A percentile compares a stretch with the other conserved stretches of the same genome.
Evolutionary conservation across 73 alveolate species (phyloP).

Genomic region (Halteria grandinella): DNA sequence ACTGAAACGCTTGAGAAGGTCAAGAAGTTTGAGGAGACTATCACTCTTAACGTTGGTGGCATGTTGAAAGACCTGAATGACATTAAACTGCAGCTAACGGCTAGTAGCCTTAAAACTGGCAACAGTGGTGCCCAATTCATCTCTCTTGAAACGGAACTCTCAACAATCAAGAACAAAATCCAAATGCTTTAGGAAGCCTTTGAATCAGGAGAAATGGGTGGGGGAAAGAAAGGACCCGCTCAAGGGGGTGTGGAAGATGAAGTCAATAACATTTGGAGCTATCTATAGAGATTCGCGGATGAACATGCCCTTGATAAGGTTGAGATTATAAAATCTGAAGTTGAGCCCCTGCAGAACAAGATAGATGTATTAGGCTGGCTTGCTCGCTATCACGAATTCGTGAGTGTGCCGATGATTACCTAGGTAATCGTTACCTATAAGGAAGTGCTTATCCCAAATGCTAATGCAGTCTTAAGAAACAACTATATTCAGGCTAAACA

Average conservation of each 20-base stretch:
- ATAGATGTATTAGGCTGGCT: conserved; percentile 37
- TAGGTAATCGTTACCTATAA: conserved; percentile 33
- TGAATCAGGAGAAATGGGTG: not conserved
- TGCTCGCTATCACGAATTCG: conserved; percentile 29
- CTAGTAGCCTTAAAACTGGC: not conserved
- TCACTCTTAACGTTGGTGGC: conserved; percentile 7
- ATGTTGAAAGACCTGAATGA: conserved; percentile 23
- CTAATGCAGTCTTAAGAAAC: conserved; percentile 9
- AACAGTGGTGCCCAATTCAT: too few species aligned
- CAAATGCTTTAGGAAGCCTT: not conserved
- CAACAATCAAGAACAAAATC: too few species aligned
- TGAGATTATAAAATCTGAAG: not conserved
- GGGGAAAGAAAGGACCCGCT: not conserved
- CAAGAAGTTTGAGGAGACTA: conserved; percentile 4
- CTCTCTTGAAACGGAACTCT: too few species aligned
- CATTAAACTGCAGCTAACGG: not conserved
- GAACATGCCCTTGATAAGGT: conserved; percentile 47
- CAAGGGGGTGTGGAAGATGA: conserved; percentile 12
- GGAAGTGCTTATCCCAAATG: conserved; percentile 21
- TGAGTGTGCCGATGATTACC: conserved; percentile 34
- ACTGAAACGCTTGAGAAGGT: not conserved
- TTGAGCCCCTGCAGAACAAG: not conserved
- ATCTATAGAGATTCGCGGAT: conserved; percentile 41
- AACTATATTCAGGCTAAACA: conserved; percentile 29
- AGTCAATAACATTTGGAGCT: conserved; percentile 26